Evolutionary conservation across 441 rosid genomes (phyloP).

Genomic region (Populus hybrid): DNA sequence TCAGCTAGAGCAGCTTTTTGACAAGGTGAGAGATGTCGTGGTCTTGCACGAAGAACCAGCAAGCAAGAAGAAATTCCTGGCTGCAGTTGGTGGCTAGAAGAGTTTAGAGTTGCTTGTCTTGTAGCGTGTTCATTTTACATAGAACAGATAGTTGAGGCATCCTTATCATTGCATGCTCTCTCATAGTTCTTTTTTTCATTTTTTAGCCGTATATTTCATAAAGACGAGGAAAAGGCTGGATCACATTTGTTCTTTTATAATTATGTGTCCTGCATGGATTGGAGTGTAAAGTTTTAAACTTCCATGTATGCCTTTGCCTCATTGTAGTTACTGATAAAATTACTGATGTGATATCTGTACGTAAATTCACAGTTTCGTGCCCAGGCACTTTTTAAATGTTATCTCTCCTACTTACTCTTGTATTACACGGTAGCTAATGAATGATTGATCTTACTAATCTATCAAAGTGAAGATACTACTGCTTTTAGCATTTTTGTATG

Average conservation of each 20-base stretch:
- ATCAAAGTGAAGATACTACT: background rate
- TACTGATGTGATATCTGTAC: constrained; percentile 22
- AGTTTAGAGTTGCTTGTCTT: constrained; percentile 14
- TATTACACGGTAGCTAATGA: background rate
- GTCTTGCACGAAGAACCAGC: constrained; percentile 64
- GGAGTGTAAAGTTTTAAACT: constrained; percentile 19
- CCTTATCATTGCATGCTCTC: constrained; percentile 16
- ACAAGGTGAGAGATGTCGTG: constrained; percentile 67
- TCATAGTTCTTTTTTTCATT: background rate
- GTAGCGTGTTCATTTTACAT: constrained; percentile 7
- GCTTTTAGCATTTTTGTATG: background rate
- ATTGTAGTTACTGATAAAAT: constrained; percentile 21
- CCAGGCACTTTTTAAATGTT: background rate
- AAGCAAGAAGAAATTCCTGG: constrained; percentile 59
- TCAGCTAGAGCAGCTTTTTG: constrained; percentile 70
- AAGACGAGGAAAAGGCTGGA: constrained; percentile 24
- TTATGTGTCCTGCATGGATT: constrained; percentile 38
- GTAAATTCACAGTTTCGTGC: constrained; percentile 7
- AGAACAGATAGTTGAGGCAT: constrained; percentile 10
- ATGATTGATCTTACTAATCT: background rate
- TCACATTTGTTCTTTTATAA: constrained; percentile 19
- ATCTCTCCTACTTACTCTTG: background rate
- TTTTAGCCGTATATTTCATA: constrained; percentile 15
- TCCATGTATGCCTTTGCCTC: constrained; percentile 37
- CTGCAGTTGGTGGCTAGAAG: constrained; percentile 46